Evolutionary conservation across 495 filamentous ascomycete genomes (phyloP), one percentile per base, ranked within the genome.

Genomic region (Penicillium manginii): DNA sequence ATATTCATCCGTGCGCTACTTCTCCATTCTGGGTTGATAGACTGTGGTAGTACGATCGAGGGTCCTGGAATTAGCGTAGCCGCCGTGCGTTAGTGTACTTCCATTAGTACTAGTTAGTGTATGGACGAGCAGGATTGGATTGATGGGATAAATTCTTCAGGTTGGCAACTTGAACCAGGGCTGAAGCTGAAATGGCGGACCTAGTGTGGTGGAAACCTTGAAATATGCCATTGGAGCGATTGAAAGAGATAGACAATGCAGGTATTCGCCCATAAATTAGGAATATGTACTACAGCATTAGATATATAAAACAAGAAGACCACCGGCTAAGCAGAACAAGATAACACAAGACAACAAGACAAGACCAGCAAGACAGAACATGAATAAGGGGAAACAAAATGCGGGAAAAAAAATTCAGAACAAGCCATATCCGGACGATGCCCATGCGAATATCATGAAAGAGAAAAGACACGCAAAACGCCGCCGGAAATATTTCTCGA

Each of bases 251-350:
- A 45, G 14, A 45, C 15, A 21, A 23, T 54, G 51, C 10, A 29
- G 21, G 45, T 47, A 47, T 47, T 10, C 22, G 40, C 45, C 45
- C 40, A 43, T 47, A 5, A 51, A 65, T 65, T 65, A 65, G 22
- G 29, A 56, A 31, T 65, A 65, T 65, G 55, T 65, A 65, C 63
- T 65, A 62, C 52, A 59, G 15, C 48, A 59, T 65, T 61, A 65
- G 19, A 56, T 65, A 59, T 65, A 33, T 65, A 57, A 59, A 19
- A 39, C 58, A 54, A 54, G 21, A 18, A 43, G 23, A 53, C 52
- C 52, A 52, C 52, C 48, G 35, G 35, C 35, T 54, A 54, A 29
- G 26, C 26, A 29, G 26, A 8, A 29, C 43, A 35, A 37, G 21
- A 48, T 47, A 15, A 46, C 54, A 50, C 32, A 54, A 42, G 21